phyloP scores from a whole-genome alignment of 2,329 filamentous ascomycete species.

The Escovopsis weberi region DNA sequence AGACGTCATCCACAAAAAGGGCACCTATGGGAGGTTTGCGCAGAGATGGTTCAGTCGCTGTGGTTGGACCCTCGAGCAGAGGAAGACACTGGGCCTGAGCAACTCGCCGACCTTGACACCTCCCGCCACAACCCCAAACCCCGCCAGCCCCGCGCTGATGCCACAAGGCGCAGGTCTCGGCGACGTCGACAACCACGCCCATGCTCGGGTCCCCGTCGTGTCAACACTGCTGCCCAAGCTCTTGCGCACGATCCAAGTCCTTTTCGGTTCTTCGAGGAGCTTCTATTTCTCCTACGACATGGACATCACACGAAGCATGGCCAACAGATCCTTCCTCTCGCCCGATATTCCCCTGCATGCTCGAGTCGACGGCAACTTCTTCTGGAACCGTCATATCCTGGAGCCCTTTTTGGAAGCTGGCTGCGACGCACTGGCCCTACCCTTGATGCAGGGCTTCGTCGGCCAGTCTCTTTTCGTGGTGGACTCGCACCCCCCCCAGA shows the following conservation, averaged over 20 bases:
- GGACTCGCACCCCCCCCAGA: constrained; percentile 43
- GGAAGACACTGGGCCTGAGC: constrained; percentile 55
- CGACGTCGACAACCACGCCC: constrained; percentile 10
- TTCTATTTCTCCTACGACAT: constrained; percentile 95
- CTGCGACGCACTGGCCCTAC: constrained; percentile 57
- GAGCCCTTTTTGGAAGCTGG: constrained; percentile 61
- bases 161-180: constrained; percentile 26
- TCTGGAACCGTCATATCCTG: constrained; percentile 77
- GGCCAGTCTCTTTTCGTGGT: constrained; percentile 72
- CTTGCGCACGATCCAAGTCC: constrained; percentile 65
- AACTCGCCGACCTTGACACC: constrained; percentile 15
- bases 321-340: constrained; percentile 15
- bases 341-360: constrained; percentile 45
- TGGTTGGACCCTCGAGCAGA: constrained; percentile 62
- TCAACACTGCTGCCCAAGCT: constrained; percentile 63
- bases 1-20: constrained; percentile 72
- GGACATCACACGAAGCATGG: constrained; percentile 63
- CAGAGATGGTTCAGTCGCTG: constrained; percentile 81
- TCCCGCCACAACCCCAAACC: constrained; percentile 7
- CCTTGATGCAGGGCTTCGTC: constrained; percentile 87
- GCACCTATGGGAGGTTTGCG: constrained; percentile 79
- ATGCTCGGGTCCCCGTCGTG: constrained; percentile 9
- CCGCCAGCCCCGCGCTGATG: constrained; percentile 7
- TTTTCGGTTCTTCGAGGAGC: constrained; percentile 68
- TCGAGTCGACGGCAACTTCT: constrained; percentile 64